These are phyloP conservation scores for Annulohypoxylon bovei DNA, from an alignment of 495 filamentous ascomycete species.

Conservation along the genomic window DNA sequence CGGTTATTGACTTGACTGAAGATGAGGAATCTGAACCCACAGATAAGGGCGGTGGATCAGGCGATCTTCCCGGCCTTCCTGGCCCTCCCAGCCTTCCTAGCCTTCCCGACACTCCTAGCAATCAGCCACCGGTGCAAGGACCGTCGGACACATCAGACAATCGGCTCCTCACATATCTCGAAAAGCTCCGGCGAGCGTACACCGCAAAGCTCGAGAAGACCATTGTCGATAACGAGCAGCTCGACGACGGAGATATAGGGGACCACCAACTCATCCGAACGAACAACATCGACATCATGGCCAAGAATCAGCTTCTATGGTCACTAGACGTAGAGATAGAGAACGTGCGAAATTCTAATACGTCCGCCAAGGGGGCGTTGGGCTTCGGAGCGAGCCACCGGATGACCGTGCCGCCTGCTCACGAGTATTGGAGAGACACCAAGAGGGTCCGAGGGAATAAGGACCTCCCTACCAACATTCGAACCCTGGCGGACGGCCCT, in stretches of 20 bases:
- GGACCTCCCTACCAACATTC: slow-evolving; percentile 31
- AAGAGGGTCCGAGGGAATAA: slow-evolving; percentile 8
- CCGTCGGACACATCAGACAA: too few species aligned
- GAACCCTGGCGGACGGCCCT: slow-evolving; percentile 1
- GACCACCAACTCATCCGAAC: slow-evolving; percentile 8
- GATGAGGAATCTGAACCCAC: too few species aligned
- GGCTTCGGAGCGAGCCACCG: slow-evolving; percentile 16
- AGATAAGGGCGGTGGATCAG: too few species aligned
- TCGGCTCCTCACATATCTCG: too few species aligned
- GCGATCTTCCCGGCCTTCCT: too few species aligned
- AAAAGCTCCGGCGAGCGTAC: neutral
- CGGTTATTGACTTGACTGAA: too few species aligned
- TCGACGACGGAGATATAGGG: slow-evolving; percentile 28
- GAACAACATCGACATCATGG: slow-evolving; percentile 40
- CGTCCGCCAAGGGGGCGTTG: neutral
- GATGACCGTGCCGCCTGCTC: neutral
- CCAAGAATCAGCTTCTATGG: slow-evolving; percentile 34
- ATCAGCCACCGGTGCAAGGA: too few species aligned
- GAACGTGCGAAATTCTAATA: slow-evolving; percentile 2
- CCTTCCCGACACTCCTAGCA: too few species aligned
- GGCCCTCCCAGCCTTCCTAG: too few species aligned
- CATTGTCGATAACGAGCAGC: slow-evolving; percentile 1
- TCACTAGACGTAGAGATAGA: slow-evolving; percentile 26
- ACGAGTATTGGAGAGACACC: slow-evolving; percentile 6
- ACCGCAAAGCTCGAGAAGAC: neutral